These are phyloP conservation scores for Pascua guehoae DNA, from an alignment of 1,284 basidiomycete species.

Conservation along the genomic window DNA sequence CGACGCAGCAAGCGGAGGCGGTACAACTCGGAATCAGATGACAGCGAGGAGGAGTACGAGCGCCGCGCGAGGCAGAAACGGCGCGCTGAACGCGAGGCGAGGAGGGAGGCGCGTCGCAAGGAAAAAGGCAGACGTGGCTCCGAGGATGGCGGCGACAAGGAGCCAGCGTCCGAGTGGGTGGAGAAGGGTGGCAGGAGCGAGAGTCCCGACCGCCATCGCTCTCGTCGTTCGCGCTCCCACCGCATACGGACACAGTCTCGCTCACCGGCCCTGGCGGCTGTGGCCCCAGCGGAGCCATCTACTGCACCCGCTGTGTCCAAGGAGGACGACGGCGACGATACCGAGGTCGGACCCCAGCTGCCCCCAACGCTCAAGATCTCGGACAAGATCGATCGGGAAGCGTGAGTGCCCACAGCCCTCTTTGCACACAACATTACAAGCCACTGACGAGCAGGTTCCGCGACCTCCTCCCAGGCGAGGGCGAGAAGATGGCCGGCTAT, in stretches of 20 bases:
- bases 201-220: too few relatives aligned
- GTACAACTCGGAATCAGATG: conserved; percentile 55
- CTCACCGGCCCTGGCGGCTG: conserved; percentile 4
- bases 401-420: conserved; percentile 49
- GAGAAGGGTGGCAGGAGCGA: too few relatives aligned
- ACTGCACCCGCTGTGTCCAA: conserved; percentile 6
- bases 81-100: conserved; percentile 35
- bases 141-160: background rate
- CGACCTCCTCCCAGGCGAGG: conserved; percentile 86
- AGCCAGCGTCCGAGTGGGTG: background rate
- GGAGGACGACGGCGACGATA: conserved; percentile 56
- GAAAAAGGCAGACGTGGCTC: background rate
- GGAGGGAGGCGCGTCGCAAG: conserved; percentile 23
- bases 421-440: background rate
- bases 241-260: background rate
- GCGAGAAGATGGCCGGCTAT: conserved; percentile 93
- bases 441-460: conserved; percentile 55
- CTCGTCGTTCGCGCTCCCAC: background rate
- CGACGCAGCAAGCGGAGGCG: conserved; percentile 38
- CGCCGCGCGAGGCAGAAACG: conserved; percentile 56
- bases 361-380: conserved; percentile 48
- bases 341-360: conserved; percentile 65
- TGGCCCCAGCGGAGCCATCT: conserved; percentile 23
- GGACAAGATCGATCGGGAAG: conserved; percentile 58
- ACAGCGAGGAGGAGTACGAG: conserved; percentile 60